Conservation (phyloP, 176 grass and related monocot genomes). For the Bolboschoenus planiculmis region DNA sequence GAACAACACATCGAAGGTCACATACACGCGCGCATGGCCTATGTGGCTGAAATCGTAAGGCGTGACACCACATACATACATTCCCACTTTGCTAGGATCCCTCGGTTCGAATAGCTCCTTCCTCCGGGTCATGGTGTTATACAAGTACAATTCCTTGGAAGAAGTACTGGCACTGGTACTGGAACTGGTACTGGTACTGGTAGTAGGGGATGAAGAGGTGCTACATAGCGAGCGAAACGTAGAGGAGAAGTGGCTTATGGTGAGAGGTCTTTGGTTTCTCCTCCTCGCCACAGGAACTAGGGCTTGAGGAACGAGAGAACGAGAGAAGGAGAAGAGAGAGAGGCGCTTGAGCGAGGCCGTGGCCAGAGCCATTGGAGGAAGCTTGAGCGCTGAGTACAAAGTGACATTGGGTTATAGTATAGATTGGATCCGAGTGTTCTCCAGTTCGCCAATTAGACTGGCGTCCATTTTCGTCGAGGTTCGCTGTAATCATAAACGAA, state of each 20-base stretch:
- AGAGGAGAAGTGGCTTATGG: constrained; percentile 6
- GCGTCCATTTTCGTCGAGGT: too few relatives aligned
- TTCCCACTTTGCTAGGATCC: constrained; percentile 49
- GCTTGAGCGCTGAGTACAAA: not conserved
- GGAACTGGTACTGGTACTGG: not conserved
- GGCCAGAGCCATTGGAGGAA: not conserved
- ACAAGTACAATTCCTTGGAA: constrained; percentile 48
- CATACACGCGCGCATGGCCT: constrained; percentile 83
- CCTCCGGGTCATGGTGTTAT: constrained; percentile 62
- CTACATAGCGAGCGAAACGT: not conserved
- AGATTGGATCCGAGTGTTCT: too few relatives aligned
- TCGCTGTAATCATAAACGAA: too few relatives aligned
- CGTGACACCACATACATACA: constrained; percentile 98
- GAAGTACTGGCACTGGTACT: not conserved
- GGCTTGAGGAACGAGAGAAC: not conserved
- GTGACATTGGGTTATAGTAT: not conserved
- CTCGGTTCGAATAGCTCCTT: constrained; percentile 62
- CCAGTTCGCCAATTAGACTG: too few relatives aligned
- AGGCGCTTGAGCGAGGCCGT: constrained; percentile 16
- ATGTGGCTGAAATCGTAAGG: constrained; percentile 92
- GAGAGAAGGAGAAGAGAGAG: constrained; percentile 27
- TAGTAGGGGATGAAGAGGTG: constrained; percentile 3
- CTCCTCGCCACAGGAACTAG: not conserved
- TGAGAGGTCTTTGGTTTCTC: not conserved
- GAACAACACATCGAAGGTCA: constrained; percentile 85